Conservation (phyloP, 2,329 filamentous ascomycete genomes). For the Polytolypa hystricis region DNA sequence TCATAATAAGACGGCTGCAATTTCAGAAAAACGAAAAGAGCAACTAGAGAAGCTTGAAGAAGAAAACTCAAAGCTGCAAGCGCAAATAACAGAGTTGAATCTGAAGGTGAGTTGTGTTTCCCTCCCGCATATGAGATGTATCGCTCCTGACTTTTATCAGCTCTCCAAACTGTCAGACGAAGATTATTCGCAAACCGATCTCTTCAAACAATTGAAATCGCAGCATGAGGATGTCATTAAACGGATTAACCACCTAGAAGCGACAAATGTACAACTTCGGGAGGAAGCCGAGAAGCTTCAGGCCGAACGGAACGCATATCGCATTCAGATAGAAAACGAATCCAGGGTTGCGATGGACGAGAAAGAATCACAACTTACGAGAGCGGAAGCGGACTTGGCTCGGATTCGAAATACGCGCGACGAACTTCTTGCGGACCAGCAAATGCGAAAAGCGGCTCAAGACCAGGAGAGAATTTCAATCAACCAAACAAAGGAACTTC, state of each 20-base stretch:
- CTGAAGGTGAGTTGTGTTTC: slow-evolving; percentile 37
- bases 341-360: slow-evolving; percentile 61
- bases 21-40: slow-evolving; percentile 72
- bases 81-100: slow-evolving; percentile 67
- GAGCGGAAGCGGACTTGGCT: slow-evolving; percentile 72
- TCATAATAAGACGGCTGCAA: slow-evolving; percentile 65
- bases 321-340: slow-evolving; percentile 71
- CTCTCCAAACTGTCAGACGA: slow-evolving; percentile 73
- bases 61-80: slow-evolving; percentile 62
- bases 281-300: slow-evolving; percentile 79
- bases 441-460: slow-evolving; percentile 65
- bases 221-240: slow-evolving; percentile 91
- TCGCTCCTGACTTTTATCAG: slow-evolving; percentile 24
- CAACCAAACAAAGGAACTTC: slow-evolving; percentile 68
- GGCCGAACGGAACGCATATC: slow-evolving; percentile 72
- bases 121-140: background rate
- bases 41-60: slow-evolving; percentile 69
- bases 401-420: slow-evolving; percentile 76
- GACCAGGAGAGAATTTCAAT: slow-evolving; percentile 62
- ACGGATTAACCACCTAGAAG: slow-evolving; percentile 82
- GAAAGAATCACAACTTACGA: slow-evolving; percentile 68
- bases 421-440: slow-evolving; percentile 71
- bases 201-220: slow-evolving; percentile 82
- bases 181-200: slow-evolving; percentile 81
- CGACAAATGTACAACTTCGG: slow-evolving; percentile 70